Conservation (phyloP, 179 eudicot species). For the Corrigiola litoralis region DNA sequence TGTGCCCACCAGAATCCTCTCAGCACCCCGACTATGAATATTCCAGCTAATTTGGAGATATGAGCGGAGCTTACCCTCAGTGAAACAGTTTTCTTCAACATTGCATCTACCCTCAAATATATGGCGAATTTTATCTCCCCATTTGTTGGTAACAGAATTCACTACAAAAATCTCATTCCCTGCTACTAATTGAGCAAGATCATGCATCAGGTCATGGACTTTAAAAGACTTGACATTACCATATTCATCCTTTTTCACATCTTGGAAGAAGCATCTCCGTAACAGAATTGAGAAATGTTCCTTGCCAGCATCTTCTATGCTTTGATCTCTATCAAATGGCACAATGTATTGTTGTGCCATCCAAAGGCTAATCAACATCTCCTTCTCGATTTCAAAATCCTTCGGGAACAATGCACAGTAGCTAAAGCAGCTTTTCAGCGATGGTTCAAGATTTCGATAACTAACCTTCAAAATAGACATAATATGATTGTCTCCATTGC, state of each 20-base stretch:
- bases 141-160: not conserved
- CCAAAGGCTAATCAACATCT: conserved; percentile 15
- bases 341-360: not conserved
- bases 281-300: not conserved
- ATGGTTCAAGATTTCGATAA: conserved; percentile 15
- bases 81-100: no score
- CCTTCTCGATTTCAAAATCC: conserved; percentile 18
- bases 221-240: conserved; percentile 16
- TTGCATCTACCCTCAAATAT: not conserved
- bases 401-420: conserved; percentile 38
- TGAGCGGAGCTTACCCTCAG: not conserved
- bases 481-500: not conserved
- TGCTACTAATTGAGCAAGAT: conserved; percentile 22
- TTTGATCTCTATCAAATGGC: not conserved
- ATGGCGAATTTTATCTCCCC: not conserved
- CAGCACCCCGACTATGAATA: not conserved
- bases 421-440: conserved; percentile 29
- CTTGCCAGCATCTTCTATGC: not conserved
- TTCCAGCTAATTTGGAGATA: not conserved
- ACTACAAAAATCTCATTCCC: not conserved
- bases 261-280: conserved; percentile 4
- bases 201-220: conserved; percentile 39
- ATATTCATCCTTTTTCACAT: not conserved
- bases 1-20: not conserved
- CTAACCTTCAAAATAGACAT: not conserved